Evolutionary conservation across 2,329 filamentous ascomycete genomes (phyloP).

Genomic region (Polytolypa hystricis): DNA sequence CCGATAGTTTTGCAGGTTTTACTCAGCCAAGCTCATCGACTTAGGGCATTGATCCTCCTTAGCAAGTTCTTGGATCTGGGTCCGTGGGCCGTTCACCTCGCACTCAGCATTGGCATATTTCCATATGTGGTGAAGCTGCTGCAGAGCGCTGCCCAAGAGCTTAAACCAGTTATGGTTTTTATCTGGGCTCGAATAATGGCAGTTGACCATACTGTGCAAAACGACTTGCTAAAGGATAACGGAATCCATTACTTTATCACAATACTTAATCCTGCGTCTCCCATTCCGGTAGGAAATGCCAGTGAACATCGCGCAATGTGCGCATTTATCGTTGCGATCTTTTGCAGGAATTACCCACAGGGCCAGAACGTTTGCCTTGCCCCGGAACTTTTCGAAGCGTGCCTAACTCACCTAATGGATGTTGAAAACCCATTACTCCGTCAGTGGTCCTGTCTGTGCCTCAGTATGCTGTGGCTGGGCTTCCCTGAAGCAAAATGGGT

Average conservation of each 20-base stretch:
- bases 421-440: constrained; percentile 77
- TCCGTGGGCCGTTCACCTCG: constrained; percentile 97
- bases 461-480: constrained; percentile 89
- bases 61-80: constrained; percentile 91
- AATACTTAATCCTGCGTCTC: constrained; percentile 75
- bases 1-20: constrained; percentile 94
- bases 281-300: constrained; percentile 73
- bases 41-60: constrained; percentile 80
- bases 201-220: constrained; percentile 87
- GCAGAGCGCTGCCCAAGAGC: constrained; percentile 84
- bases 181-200: constrained; percentile 96
- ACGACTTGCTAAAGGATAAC: constrained; percentile 89
- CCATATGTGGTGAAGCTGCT: constrained; percentile 96
- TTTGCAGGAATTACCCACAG: constrained; percentile 88
- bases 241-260: constrained; percentile 95
- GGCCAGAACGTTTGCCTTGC: constrained; percentile 87
- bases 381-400: constrained; percentile 81
- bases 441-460: constrained; percentile 91
- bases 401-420: constrained; percentile 71
- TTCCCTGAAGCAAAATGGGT: constrained; percentile 90
- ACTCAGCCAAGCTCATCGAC: constrained; percentile 85
- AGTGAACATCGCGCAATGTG: constrained; percentile 98
- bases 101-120: constrained; percentile 95
- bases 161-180: constrained; percentile 98
- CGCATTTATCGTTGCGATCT: constrained; percentile 92